Evolutionary conservation across 1,284 basidiomycete species (phyloP).

Genomic region (Ceratobasidium sp.): DNA sequence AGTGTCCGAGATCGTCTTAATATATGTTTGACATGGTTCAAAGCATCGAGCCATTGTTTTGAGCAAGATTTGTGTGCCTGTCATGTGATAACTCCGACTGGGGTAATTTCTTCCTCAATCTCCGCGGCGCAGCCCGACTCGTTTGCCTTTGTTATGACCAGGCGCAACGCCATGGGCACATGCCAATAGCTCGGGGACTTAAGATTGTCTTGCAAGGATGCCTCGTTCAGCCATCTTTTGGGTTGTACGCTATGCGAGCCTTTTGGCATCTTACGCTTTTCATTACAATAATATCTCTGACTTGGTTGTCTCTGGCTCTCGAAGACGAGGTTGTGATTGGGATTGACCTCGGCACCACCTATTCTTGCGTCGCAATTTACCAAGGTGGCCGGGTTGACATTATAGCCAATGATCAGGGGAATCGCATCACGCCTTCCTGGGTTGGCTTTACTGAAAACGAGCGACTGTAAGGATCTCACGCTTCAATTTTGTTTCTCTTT

Average conservation of each 20-base stretch:
- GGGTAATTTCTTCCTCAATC: no score
- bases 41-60: no score
- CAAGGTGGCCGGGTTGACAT: background rate
- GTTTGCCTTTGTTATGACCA: no score
- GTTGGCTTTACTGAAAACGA: background rate
- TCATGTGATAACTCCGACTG: no score
- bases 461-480: background rate
- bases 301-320: constrained; percentile 50
- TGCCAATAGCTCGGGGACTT: no score
- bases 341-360: constrained; percentile 84
- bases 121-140: no score
- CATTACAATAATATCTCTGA: background rate
- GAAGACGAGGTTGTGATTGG: constrained; percentile 93
- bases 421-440: constrained; percentile 6
- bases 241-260: background rate
- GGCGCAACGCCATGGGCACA: no score
- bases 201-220: no score
- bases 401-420: background rate
- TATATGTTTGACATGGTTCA: no score
- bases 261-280: background rate
- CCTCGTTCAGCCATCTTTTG: no score
- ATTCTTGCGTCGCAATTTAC: constrained; percentile 1
- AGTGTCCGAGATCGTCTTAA: no score
- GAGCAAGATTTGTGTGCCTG: no score
- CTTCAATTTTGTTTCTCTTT: background rate